A percentile compares a stretch with the other conserved stretches of the same genome.
phyloP scores from a whole-genome alignment of 306 rosid genomes.

The Datisca glomerata region DNA sequence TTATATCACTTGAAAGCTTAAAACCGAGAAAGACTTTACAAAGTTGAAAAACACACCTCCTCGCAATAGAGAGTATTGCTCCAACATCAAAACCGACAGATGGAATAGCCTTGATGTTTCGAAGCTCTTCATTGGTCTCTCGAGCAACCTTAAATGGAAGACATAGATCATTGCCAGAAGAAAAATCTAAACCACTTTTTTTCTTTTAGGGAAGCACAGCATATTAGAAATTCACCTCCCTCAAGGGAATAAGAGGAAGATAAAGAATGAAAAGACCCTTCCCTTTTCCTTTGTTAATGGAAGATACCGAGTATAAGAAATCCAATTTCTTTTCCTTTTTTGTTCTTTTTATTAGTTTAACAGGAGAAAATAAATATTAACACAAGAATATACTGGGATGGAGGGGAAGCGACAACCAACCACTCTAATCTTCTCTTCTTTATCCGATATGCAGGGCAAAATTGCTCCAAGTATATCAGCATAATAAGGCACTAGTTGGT shows the following conservation, averaged over 20 bases:
- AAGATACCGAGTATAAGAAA: no score
- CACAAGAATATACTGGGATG: not conserved
- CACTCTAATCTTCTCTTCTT: constrained; percentile 99
- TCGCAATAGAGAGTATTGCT: constrained; percentile 77
- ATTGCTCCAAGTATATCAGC: constrained; percentile 95
- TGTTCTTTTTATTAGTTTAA: no score
- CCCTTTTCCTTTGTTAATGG: no score
- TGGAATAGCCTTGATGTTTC: constrained; percentile 65
- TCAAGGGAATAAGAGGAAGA: not conserved
- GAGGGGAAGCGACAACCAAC: constrained; percentile 28
- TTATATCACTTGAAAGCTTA: no score
- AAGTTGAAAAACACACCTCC: no score
- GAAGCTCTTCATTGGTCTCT: constrained; percentile 96
- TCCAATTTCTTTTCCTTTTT: no score
- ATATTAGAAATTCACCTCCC: no score
- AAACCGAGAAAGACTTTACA: no score
- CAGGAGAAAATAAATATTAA: no score
- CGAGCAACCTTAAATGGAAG: constrained; percentile 69
- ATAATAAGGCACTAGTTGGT: constrained; percentile 93
- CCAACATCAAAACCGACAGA: constrained; percentile 82
- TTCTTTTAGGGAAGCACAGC: no score
- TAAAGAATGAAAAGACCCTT: no score
- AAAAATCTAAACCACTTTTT: not conserved
- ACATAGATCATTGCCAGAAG: not conserved
- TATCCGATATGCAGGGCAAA: constrained; percentile 96